These are phyloP conservation scores for Cutaneotrichosporon curvatum DNA, from an alignment of 1,284 basidiomycete species.

Conservation along the genomic window DNA sequence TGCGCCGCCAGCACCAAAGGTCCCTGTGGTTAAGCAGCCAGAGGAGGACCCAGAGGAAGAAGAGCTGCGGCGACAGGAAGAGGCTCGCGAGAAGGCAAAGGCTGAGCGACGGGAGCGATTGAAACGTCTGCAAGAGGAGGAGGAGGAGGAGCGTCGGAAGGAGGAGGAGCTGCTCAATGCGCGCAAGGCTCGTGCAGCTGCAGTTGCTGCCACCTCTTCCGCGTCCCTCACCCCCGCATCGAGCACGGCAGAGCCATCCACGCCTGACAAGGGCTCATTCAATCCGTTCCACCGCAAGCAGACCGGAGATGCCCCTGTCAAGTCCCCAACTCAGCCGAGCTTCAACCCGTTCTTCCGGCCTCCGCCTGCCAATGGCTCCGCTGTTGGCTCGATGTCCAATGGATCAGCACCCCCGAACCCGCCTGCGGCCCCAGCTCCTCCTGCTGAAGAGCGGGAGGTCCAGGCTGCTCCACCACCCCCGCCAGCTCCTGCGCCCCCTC, in stretches of 20 bases:
- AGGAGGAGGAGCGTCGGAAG: conserved; percentile 58
- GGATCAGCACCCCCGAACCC: conserved; percentile 15
- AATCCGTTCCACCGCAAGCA: conserved; percentile 50
- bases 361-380: conserved; percentile 23
- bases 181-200: conserved; percentile 25
- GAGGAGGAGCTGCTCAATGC: conserved; percentile 56
- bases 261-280: conserved; percentile 24
- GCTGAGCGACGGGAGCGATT: conserved; percentile 60
- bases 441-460: too few relatives aligned
- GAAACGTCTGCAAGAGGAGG: conserved; percentile 62
- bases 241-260: conserved; percentile 18
- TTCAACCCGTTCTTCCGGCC: conserved; percentile 51
- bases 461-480: conserved; percentile 34
- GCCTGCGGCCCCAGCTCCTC: conserved; percentile 33
- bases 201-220: conserved; percentile 2
- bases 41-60: conserved; percentile 59
- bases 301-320: conserved; percentile 31
- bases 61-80: conserved; percentile 57
- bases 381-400: conserved; percentile 1
- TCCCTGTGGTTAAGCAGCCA: conserved; percentile 37
- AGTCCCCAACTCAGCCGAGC: conserved; percentile 24
- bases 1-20: conserved; percentile 38
- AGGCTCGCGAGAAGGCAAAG: conserved; percentile 58
- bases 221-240: conserved; percentile 20
- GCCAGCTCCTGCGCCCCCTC: conserved; percentile 31